Conservation (phyloP, 164 flowering plant species). For the Akebia trifoliata region DNA sequence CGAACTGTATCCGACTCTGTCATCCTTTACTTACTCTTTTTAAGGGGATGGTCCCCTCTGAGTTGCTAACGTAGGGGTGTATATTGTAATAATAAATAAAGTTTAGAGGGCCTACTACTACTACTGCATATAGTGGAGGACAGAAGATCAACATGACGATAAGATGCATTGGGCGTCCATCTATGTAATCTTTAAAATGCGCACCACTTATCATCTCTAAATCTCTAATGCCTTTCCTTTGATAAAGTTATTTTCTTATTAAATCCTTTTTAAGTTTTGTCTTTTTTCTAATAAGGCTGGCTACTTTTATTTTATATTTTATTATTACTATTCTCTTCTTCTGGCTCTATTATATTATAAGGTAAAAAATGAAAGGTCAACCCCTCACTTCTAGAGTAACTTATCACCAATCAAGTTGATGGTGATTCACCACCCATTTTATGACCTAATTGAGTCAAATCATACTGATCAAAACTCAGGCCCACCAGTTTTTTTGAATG, state of each 20-base stretch:
- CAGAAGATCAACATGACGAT: not conserved
- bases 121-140: conserved; percentile 20
- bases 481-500: too few relatives aligned
- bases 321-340: too few relatives aligned
- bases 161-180: conserved; percentile 10
- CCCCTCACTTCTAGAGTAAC: too few relatives aligned
- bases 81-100: not conserved
- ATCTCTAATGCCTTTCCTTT: not conserved
- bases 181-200: conserved; percentile 5
- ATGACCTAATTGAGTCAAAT: too few relatives aligned
- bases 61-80: conserved; percentile 3
- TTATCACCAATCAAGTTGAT: too few relatives aligned
- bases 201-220: not conserved
- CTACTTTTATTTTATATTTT: too few relatives aligned
- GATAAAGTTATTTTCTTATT: not conserved
- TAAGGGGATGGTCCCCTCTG: not conserved
- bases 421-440: too few relatives aligned
- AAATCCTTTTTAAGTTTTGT: not conserved
- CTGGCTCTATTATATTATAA: too few relatives aligned
- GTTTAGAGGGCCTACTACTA: not conserved
- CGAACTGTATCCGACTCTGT: not conserved
- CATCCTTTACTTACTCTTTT: not conserved
- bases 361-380: too few relatives aligned
- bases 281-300: not conserved
- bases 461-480: too few relatives aligned